Evolutionary conservation across 331 rosid genomes (phyloP).

Genomic region (Malus hybrid): DNA sequence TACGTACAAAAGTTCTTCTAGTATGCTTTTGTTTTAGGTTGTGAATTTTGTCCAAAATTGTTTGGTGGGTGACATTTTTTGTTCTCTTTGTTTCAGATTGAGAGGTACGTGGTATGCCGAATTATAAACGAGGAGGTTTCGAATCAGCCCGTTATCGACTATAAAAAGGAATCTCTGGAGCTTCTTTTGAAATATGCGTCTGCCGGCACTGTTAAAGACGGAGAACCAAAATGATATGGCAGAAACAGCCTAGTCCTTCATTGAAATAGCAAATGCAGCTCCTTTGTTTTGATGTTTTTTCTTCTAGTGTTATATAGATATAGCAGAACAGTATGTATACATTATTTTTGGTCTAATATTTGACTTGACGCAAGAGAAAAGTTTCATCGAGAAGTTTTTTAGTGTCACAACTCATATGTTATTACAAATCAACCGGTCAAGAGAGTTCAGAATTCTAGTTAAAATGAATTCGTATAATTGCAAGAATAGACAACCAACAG

Average conservation of each 20-base stretch:
- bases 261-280: not conserved
- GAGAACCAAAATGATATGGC: not conserved
- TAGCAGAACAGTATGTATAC: not conserved
- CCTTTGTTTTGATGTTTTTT: not conserved
- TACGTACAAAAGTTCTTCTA: not conserved
- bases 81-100: slow-evolving; percentile 2
- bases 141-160: not conserved
- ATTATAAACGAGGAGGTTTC: not conserved
- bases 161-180: not conserved
- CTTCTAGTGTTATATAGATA: not conserved
- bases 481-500: not conserved
- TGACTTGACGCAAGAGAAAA: not conserved
- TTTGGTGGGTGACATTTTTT: too few species aligned
- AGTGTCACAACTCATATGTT: not conserved
- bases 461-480: not conserved
- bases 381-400: not conserved
- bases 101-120: not conserved
- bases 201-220: not conserved
- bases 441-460: not conserved
- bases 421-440: not conserved
- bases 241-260: not conserved
- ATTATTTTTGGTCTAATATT: not conserved
- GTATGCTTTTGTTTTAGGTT: not conserved
- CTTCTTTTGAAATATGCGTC: not conserved
- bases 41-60: not conserved